phyloP scores from a whole-genome alignment of 805 yeast species.

The Wickerhamiella galacta region DNA sequence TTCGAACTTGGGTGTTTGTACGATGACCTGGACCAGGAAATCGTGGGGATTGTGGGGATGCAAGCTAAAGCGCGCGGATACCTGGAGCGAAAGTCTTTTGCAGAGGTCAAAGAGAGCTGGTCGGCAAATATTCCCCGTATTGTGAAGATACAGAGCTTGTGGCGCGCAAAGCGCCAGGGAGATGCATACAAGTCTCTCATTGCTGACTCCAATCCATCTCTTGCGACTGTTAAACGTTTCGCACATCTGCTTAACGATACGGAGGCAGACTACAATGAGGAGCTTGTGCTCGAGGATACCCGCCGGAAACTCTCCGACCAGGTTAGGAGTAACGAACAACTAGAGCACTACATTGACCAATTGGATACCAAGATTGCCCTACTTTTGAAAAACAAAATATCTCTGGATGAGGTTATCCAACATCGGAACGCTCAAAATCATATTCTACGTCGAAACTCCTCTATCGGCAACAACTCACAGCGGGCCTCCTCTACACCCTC shows the following conservation, averaged over 20 bases:
- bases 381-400: slow-evolving; percentile 60
- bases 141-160: slow-evolving; percentile 53
- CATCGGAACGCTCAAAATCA: slow-evolving; percentile 22
- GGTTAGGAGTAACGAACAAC: slow-evolving; percentile 49
- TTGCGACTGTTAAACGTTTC: slow-evolving; percentile 59
- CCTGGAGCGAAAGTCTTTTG: slow-evolving; percentile 16
- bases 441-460: slow-evolving; percentile 4
- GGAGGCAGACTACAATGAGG: slow-evolving; percentile 60
- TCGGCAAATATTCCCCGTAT: slow-evolving; percentile 38
- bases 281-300: slow-evolving; percentile 45
- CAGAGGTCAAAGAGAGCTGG: slow-evolving; percentile 31
- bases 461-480: no score
- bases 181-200: slow-evolving; percentile 60
- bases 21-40: slow-evolving; percentile 23
- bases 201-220: slow-evolving; percentile 56
- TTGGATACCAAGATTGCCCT: slow-evolving; percentile 64
- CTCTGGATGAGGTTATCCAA: slow-evolving; percentile 47
- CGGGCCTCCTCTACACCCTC: no score
- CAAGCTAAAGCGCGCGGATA: slow-evolving; percentile 23
- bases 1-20: slow-evolving; percentile 18
- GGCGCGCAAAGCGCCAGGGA: slow-evolving; percentile 51
- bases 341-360: slow-evolving; percentile 60
- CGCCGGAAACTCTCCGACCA: slow-evolving; percentile 55
- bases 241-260: slow-evolving; percentile 58
- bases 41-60: slow-evolving; percentile 16